phyloP scores from a whole-genome alignment of 352 stramenopile genomes.

The Phytophthora pinifolia region DNA sequence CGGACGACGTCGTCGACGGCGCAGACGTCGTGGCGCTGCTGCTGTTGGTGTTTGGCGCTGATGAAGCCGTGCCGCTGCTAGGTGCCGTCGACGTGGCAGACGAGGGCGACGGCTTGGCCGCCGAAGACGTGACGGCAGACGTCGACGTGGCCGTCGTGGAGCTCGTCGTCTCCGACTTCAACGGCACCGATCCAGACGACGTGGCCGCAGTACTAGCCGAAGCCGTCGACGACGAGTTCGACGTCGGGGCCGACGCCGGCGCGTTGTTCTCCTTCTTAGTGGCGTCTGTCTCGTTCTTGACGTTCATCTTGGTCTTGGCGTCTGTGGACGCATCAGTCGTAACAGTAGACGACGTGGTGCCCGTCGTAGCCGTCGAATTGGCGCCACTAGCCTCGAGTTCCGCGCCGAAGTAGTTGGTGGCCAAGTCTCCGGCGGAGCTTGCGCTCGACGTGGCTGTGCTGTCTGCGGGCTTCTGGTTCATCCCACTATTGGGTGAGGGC shows the following conservation, averaged over 20 bases:
- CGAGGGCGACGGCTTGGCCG: background rate
- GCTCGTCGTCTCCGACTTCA: constrained; percentile 22
- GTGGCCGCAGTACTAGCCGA: constrained; percentile 12
- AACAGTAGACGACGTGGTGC: constrained; percentile 7
- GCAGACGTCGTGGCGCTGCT: constrained; percentile 27
- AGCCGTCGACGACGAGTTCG: constrained; percentile 18
- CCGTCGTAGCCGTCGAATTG: constrained; percentile 4
- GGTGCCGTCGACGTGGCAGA: constrained; percentile 1
- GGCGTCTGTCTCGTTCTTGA: constrained; percentile 32
- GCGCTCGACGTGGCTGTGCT: constrained; percentile 8
- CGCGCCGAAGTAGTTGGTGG: constrained; percentile 65
- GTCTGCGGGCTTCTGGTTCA: constrained; percentile 19
- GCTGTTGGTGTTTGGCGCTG: constrained; percentile 11
- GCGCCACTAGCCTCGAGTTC: constrained; percentile 42
- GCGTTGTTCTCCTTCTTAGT: constrained; percentile 30
- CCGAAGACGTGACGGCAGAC: no score
- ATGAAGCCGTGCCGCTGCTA: constrained; percentile 11
- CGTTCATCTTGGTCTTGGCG: constrained; percentile 34
- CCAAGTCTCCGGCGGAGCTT: constrained; percentile 38
- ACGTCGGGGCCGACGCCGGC: constrained; percentile 3
- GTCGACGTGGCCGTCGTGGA: constrained; percentile 20
- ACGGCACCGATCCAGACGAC: constrained; percentile 13
- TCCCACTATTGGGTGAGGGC: constrained; percentile 26
- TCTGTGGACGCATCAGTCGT: constrained; percentile 25
- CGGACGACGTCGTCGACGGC: constrained; percentile 57